Conservation (phyloP, 805 yeast species). For the Starmerella gropengiesseri region DNA sequence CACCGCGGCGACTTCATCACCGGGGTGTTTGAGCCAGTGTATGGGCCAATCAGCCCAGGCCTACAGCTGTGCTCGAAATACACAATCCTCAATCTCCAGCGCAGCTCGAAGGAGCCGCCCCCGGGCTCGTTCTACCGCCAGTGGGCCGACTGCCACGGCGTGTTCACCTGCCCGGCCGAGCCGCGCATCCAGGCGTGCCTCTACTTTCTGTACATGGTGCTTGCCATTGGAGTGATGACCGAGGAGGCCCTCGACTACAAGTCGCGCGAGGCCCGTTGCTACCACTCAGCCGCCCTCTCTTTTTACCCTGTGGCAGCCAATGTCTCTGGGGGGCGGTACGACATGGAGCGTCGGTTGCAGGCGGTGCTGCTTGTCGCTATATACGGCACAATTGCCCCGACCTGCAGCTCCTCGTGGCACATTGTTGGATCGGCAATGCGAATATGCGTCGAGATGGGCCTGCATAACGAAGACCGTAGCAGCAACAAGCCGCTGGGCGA, state of each 20-base stretch:
- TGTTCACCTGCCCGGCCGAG: slow-evolving; percentile 16
- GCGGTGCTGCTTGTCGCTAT: slow-evolving; percentile 57
- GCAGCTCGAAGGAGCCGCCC: slow-evolving; percentile 17
- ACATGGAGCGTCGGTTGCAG: slow-evolving; percentile 61
- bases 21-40: slow-evolving; percentile 62
- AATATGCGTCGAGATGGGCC: slow-evolving; percentile 70
- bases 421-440: slow-evolving; percentile 70
- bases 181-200: slow-evolving; percentile 28
- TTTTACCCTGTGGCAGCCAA: slow-evolving; percentile 31
- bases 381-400: slow-evolving; percentile 78
- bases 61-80: slow-evolving; percentile 38
- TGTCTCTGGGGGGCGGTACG: slow-evolving; percentile 25
- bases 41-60: slow-evolving; percentile 51
- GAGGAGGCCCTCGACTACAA: slow-evolving; percentile 45
- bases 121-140: slow-evolving; percentile 20
- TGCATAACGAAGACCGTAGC: slow-evolving; percentile 51
- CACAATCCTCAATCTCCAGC: slow-evolving; percentile 11
- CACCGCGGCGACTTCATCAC: slow-evolving; percentile 69
- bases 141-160: slow-evolving; percentile 16
- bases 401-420: slow-evolving; percentile 89
- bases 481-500: slow-evolving; percentile 28
- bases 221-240: slow-evolving; percentile 73
- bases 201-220: slow-evolving; percentile 62
- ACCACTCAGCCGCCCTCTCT: slow-evolving; percentile 43
- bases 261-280: slow-evolving; percentile 47